phyloP scores from a whole-genome alignment of 805 yeast genomes.

The Scheffersomyces stipitis region DNA sequence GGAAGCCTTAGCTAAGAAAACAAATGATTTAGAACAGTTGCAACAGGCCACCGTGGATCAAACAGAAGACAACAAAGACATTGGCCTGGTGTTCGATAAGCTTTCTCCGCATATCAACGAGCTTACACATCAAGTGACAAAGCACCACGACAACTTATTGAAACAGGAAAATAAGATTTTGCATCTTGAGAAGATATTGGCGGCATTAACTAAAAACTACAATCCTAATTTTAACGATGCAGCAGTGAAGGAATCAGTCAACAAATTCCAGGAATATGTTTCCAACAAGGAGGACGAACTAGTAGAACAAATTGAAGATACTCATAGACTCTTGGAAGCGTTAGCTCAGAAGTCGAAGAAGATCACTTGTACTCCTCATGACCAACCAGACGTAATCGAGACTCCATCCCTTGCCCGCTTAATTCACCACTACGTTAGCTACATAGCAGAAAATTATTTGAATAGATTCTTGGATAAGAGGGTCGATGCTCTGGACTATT shows the following conservation, averaged over 20 bases:
- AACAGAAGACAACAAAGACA: neutral
- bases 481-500: neutral
- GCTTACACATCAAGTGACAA: slow-evolving; percentile 4
- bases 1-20: slow-evolving; percentile 4
- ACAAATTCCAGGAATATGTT: slow-evolving; percentile 48
- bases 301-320: slow-evolving; percentile 4
- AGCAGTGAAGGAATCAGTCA: slow-evolving; percentile 75
- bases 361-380: neutral
- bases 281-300: slow-evolving; percentile 34
- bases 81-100: slow-evolving; percentile 13
- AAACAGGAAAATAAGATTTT: slow-evolving; percentile 18
- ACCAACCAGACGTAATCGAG: neutral
- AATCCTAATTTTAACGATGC: slow-evolving; percentile 84
- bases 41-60: neutral
- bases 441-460: too few relatives aligned
- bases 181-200: slow-evolving; percentile 48
- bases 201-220: slow-evolving; percentile 54
- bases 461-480: neutral
- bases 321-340: slow-evolving; percentile 19
- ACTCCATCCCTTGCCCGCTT: neutral
- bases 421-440: neutral
- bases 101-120: slow-evolving; percentile 15
- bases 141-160: slow-evolving; percentile 4
- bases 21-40: slow-evolving; percentile 10
- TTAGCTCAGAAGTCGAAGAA: slow-evolving; percentile 3